Conservation (phyloP, 2,329 filamentous ascomycete genomes). For the Pseudodiploospora longispora region DNA sequence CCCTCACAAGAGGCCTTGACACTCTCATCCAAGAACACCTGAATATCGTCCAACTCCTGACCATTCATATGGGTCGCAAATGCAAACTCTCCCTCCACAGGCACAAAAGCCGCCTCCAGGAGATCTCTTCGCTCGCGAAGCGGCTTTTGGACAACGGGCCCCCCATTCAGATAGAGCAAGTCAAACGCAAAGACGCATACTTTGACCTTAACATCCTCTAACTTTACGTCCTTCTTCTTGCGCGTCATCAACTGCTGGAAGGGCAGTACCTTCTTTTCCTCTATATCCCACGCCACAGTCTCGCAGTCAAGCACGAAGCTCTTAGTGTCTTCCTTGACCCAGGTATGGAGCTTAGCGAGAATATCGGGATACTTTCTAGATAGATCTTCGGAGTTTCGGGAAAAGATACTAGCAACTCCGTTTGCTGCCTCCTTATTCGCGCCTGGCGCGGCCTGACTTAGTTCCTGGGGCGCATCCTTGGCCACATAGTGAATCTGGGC, state of each 20-base stretch:
- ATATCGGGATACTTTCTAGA: constrained; percentile 98
- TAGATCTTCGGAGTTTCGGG: constrained; percentile 90
- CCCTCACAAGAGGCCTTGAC: constrained; percentile 95
- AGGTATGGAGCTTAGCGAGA: constrained; percentile 73
- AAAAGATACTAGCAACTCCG: constrained; percentile 89
- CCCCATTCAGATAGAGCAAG: constrained; percentile 84
- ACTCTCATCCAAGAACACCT: constrained; percentile 83
- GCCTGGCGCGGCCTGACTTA: constrained; percentile 51
- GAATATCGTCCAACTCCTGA: constrained; percentile 87
- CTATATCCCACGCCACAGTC: constrained; percentile 93
- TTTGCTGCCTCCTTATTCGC: constrained; percentile 58
- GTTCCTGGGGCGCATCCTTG: constrained; percentile 64
- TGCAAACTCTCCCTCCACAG: constrained; percentile 81
- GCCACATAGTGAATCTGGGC: constrained; percentile 98
- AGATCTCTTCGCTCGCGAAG: constrained; percentile 76
- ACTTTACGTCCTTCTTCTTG: constrained; percentile 94
- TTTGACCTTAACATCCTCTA: constrained; percentile 91
- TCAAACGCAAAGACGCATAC: constrained; percentile 98
- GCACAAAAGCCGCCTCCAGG: constrained; percentile 63
- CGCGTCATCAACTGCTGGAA: constrained; percentile 98
- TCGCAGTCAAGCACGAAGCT: constrained; percentile 99
- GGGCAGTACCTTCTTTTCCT: constrained; percentile 88
- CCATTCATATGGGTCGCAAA: constrained; percentile 85
- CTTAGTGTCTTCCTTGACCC: constrained; percentile 83
- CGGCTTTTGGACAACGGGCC: constrained; percentile 78